Evolutionary conservation across 139 green algal genomes (phyloP).

Genomic region (Trebouxia sp.): DNA sequence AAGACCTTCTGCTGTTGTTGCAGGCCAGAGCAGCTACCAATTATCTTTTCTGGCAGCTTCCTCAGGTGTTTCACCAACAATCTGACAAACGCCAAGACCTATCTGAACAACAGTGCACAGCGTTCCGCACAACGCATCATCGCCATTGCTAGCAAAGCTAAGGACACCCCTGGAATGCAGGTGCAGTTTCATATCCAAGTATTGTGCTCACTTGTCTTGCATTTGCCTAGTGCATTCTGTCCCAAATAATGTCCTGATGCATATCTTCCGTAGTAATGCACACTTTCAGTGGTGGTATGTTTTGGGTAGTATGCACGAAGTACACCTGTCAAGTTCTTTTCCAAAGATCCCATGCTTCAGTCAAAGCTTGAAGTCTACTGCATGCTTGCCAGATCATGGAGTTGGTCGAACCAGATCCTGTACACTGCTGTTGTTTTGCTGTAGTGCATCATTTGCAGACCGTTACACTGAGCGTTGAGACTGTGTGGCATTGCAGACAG

Average conservation of each 20-base stretch:
- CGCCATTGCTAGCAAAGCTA: not conserved
- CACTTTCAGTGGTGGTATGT: not conserved
- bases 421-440: not conserved
- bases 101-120: slow-evolving; percentile 66
- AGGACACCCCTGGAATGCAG: not conserved
- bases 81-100: slow-evolving; percentile 45
- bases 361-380: not conserved
- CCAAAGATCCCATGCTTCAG: too few relatives aligned
- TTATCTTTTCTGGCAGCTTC: slow-evolving; percentile 57
- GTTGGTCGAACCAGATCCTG: not conserved
- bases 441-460: not conserved
- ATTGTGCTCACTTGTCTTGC: not conserved
- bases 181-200: too few relatives aligned
- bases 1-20: not conserved
- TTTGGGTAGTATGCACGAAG: too few relatives aligned
- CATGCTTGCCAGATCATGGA: not conserved
- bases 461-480: too few relatives aligned
- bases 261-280: not conserved
- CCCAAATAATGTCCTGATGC: not conserved
- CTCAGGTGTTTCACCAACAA: slow-evolving; percentile 58
- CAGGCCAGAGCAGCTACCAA: slow-evolving; percentile 47
- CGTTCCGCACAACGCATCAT: slow-evolving; percentile 51
- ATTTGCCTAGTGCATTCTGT: not conserved
- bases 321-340: too few relatives aligned
- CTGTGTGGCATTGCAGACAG: slow-evolving; percentile 47